Evolutionary conservation across 306 rosid species (phyloP).

Genomic region (Quercus aquifolioides): DNA sequence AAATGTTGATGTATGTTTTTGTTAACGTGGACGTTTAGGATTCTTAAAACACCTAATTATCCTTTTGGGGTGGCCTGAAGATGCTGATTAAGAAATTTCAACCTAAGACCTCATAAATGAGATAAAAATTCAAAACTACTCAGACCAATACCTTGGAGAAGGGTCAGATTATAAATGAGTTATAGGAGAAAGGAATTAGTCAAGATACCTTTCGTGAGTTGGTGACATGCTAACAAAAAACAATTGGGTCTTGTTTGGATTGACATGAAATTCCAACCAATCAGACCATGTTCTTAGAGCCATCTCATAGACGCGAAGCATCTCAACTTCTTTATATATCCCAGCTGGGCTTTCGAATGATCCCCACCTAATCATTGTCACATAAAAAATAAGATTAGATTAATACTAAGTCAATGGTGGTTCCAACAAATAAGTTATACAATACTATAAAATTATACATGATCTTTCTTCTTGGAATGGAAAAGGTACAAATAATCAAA

Average conservation of each 20-base stretch:
- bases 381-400: background rate
- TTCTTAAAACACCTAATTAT: too few species aligned
- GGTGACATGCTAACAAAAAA: slow-evolving; percentile 95
- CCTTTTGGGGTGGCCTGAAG: too few species aligned
- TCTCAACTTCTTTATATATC: slow-evolving; percentile 52
- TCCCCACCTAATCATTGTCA: slow-evolving; percentile 65
- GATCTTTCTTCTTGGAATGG: background rate
- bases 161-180: too few species aligned
- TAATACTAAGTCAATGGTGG: slow-evolving; percentile 4
- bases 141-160: too few species aligned
- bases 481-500: background rate
- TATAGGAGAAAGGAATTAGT: background rate
- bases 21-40: too few species aligned
- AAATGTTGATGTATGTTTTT: too few species aligned
- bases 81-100: too few species aligned
- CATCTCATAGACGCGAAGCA: slow-evolving; percentile 75
- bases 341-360: slow-evolving; percentile 57
- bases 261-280: slow-evolving; percentile 87
- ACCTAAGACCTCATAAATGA: too few species aligned
- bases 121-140: too few species aligned
- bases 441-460: background rate
- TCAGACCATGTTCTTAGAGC: slow-evolving; percentile 90
- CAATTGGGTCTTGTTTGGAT: slow-evolving; percentile 59
- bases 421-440: background rate
- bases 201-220: slow-evolving; percentile 72